Evolutionary conservation across 2,329 filamentous ascomycete genomes (phyloP).

Genomic region (Fusarium clavum): DNA sequence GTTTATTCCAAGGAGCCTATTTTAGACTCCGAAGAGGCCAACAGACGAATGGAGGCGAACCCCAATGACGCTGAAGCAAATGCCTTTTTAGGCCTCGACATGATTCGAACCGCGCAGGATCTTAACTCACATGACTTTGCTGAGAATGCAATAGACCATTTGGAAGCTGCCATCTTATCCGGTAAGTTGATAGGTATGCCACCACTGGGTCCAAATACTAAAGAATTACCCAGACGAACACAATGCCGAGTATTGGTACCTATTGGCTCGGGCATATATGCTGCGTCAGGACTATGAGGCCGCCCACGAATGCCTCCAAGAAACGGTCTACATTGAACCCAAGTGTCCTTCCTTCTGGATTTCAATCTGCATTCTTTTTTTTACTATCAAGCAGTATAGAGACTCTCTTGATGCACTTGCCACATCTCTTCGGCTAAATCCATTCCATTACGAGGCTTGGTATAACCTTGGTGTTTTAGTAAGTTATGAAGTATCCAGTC

Average conservation of each 20-base stretch:
- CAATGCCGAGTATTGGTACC: neutral
- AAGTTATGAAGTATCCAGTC: fast-evolving
- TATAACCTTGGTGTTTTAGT: neutral
- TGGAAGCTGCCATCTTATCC: neutral
- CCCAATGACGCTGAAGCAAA: neutral
- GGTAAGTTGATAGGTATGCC: neutral
- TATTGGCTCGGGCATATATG: neutral
- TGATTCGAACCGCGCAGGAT: neutral
- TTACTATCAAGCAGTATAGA: neutral
- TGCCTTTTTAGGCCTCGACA: neutral
- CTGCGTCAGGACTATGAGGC: fast-evolving
- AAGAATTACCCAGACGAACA: neutral
- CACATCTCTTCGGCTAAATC: neutral
- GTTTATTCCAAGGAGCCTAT: neutral
- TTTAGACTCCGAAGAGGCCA: neutral
- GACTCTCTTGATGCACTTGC: neutral
- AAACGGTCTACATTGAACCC: fast-evolving
- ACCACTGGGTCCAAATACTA: neutral
- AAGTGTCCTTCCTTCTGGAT: neutral
- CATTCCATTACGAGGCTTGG: neutral
- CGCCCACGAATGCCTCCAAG: fast-evolving
- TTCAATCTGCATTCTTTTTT: neutral
- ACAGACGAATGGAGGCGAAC: neutral
- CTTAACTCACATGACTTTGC: no score
- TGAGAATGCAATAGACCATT: fast-evolving